Conservation (phyloP, 2,329 filamentous ascomycete species). For the Pleoardoris graminearum region DNA sequence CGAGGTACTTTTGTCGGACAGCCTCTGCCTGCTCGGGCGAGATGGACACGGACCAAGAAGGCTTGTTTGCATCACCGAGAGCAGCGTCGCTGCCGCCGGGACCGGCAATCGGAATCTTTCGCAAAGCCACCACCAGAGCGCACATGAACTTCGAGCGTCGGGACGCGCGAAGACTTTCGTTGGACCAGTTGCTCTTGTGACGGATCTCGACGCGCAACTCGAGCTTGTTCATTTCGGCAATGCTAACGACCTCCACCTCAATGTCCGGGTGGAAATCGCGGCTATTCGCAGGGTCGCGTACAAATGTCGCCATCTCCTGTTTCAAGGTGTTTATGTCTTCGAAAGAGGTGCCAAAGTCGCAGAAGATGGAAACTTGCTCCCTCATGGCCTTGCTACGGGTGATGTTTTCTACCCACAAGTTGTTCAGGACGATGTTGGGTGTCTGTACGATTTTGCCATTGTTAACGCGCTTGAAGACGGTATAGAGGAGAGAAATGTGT, state of each 20-base stretch:
- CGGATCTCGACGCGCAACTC: constrained; percentile 80
- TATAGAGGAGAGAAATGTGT: constrained; percentile 91
- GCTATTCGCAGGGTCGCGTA: constrained; percentile 78
- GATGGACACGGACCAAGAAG: constrained; percentile 78
- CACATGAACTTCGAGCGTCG: constrained; percentile 97
- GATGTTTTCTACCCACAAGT: constrained; percentile 93
- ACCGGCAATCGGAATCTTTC: constrained; percentile 81
- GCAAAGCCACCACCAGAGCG: constrained; percentile 80
- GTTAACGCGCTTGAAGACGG: constrained; percentile 82
- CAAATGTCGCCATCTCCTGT: constrained; percentile 81
- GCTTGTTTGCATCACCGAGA: constrained; percentile 68
- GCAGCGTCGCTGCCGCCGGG: constrained; percentile 73
- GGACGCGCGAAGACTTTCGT: constrained; percentile 78
- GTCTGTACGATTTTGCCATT: constrained; percentile 80
- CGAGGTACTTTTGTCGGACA: constrained; percentile 57
- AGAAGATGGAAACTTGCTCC: constrained; percentile 76
- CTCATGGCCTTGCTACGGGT: constrained; percentile 90
- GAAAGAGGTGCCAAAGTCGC: constrained; percentile 84
- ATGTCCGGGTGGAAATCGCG: constrained; percentile 91
- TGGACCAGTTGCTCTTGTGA: constrained; percentile 71
- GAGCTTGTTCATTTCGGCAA: constrained; percentile 87
- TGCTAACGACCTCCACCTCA: constrained; percentile 73
- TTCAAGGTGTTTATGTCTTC: constrained; percentile 87
- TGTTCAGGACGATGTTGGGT: constrained; percentile 90
- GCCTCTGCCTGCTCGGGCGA: constrained; percentile 67